Conservation (phyloP, 495 filamentous ascomycete species). For the Staphylotrichum longicolle region DNA sequence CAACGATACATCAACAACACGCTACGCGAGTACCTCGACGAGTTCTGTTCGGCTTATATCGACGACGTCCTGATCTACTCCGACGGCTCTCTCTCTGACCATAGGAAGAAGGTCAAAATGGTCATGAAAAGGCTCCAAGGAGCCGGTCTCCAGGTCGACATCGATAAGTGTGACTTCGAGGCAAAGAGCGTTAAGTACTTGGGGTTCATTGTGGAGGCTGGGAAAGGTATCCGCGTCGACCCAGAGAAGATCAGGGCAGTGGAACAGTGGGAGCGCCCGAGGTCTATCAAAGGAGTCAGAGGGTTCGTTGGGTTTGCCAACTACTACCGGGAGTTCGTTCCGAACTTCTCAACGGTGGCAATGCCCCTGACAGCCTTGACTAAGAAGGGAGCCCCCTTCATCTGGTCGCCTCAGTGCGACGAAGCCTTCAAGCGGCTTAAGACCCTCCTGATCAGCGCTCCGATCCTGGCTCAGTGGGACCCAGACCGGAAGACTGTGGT, state of each 20-base stretch:
- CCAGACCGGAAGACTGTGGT: neutral
- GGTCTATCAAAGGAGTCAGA: neutral
- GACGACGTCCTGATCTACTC: conserved; percentile 17
- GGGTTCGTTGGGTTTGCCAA: conserved; percentile 6
- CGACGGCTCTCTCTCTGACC: neutral
- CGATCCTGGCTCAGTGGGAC: neutral
- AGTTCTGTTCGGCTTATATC: conserved; percentile 17
- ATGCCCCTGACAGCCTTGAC: conserved; percentile 2
- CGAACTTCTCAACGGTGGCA: neutral
- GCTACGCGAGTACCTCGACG: conserved; percentile 28
- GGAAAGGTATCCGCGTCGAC: neutral
- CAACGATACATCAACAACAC: conserved; percentile 36
- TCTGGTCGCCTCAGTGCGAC: neutral
- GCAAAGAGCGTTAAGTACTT: neutral
- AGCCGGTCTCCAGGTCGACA: neutral
- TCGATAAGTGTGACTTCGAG: conserved; percentile 1
- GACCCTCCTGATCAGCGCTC: neutral
- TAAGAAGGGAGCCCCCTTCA: neutral
- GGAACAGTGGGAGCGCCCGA: neutral
- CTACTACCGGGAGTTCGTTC: conserved; percentile 1
- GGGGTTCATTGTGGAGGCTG: neutral
- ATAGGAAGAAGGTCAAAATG: conserved; percentile 1
- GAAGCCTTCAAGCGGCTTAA: conserved; percentile 1
- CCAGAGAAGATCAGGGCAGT: neutral
- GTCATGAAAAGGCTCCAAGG: neutral